These are phyloP conservation scores for Wakefieldia striispora DNA, from an alignment of 768 basidiomycete species.

Conservation along the genomic window DNA sequence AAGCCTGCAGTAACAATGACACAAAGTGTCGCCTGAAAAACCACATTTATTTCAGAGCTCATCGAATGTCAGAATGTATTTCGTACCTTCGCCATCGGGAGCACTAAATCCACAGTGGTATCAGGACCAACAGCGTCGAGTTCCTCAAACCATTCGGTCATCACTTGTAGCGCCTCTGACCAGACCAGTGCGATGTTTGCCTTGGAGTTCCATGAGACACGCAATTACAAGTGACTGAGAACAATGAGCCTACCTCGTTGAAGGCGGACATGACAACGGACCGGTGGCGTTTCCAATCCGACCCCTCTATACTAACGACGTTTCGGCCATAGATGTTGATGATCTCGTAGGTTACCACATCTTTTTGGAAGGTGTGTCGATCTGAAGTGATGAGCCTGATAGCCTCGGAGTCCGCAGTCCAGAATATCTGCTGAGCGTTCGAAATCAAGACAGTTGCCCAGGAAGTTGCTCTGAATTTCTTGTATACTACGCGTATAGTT, in stretches of 20 bases:
- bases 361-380: constrained; percentile 39
- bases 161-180: constrained; percentile 40
- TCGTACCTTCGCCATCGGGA: constrained; percentile 15
- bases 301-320: constrained; percentile 40
- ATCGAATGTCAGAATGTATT: background rate
- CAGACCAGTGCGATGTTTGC: constrained; percentile 49
- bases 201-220: constrained; percentile 22
- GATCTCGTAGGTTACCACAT: constrained; percentile 38
- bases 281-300: constrained; percentile 49
- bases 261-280: constrained; percentile 47
- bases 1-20: constrained; percentile 43
- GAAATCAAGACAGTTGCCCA: constrained; percentile 36
- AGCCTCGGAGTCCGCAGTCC: constrained; percentile 45
- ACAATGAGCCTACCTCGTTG: constrained; percentile 37
- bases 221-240: background rate
- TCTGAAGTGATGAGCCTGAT: constrained; percentile 37
- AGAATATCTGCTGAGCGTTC: constrained; percentile 33
- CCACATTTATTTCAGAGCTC: background rate
- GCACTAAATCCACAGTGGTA: constrained; percentile 17
- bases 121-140: constrained; percentile 28
- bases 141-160: constrained; percentile 42
- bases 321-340: constrained; percentile 48
- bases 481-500: background rate
- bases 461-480: constrained; percentile 38
- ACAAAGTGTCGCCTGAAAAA: constrained; percentile 36